These are phyloP conservation scores for Gloeostereum incarnatum DNA, from an alignment of 768 basidiomycete genomes.

Conservation along the genomic window DNA sequence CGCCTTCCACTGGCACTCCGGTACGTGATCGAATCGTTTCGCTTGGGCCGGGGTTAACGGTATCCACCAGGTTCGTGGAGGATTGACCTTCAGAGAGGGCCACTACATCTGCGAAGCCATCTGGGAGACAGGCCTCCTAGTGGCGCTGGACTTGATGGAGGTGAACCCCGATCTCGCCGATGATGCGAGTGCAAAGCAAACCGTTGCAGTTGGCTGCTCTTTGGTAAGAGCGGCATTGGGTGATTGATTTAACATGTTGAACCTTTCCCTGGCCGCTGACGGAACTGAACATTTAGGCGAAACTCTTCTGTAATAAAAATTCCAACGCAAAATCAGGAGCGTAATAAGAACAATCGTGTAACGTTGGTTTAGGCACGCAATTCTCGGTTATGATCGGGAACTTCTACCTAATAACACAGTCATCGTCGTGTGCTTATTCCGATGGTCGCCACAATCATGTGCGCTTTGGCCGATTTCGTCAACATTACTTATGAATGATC, in stretches of 20 bases:
- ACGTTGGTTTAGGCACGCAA: too few relatives aligned
- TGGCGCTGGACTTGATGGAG: conserved; percentile 94
- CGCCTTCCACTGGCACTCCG: conserved; percentile 92
- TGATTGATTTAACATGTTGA: conserved; percentile 34
- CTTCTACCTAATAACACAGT: too few relatives aligned
- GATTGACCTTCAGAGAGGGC: conserved; percentile 95
- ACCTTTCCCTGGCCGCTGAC: neutral
- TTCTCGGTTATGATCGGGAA: too few relatives aligned
- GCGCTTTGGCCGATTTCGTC: too few relatives aligned
- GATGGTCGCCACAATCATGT: too few relatives aligned
- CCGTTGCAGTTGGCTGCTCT: conserved; percentile 85
- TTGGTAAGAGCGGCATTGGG: conserved; percentile 77
- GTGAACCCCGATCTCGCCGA: conserved; percentile 94
- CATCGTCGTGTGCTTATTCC: too few relatives aligned
- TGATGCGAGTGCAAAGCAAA: conserved; percentile 66
- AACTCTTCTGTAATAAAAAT: conserved; percentile 32
- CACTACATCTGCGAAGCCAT: conserved; percentile 95
- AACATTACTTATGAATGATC: too few relatives aligned
- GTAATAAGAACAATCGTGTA: too few relatives aligned
- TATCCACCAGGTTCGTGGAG: conserved; percentile 77
- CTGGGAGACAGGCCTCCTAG: conserved; percentile 86
- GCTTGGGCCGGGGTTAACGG: conserved; percentile 6
- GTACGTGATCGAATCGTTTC: conserved; percentile 27
- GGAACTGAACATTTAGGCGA: conserved; percentile 22
- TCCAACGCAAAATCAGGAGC: too few relatives aligned